phyloP scores from a whole-genome alignment of 495 filamentous ascomycete genomes.

The Sabuloglossum arenarium region DNA sequence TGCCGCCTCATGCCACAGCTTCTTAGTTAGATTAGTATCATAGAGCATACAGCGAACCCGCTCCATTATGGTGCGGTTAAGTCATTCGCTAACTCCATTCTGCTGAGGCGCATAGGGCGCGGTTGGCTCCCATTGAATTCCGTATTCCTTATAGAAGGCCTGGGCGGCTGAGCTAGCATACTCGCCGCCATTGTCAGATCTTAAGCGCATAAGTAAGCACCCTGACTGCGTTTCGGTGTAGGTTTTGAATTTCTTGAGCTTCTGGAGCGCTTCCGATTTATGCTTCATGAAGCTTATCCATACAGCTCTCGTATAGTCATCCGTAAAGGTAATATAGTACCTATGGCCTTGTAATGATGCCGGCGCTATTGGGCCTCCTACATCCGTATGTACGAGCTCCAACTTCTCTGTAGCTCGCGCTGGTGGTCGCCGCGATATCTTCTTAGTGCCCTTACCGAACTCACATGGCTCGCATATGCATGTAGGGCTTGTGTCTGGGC shows the following conservation, averaged over 20 bases:
- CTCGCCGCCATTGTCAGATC: constrained; percentile 4
- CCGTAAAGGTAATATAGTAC: neutral
- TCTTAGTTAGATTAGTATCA: neutral
- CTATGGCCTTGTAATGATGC: neutral
- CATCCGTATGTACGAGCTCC: constrained; percentile 1
- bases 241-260: neutral
- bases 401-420: neutral
- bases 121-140: constrained; percentile 2
- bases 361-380: neutral
- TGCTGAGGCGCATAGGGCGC: neutral
- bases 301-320: neutral
- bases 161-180: neutral
- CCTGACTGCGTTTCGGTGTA: neutral
- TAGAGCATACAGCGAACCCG: neutral
- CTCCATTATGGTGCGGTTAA: constrained; percentile 1
- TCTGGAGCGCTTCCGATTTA: neutral
- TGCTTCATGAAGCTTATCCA: neutral
- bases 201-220: neutral
- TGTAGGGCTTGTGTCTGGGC: neutral
- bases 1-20: neutral
- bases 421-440: neutral
- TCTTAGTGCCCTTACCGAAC: neutral
- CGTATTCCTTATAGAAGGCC: neutral
- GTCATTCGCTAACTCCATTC: neutral
- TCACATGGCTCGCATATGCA: neutral